Conservation (phyloP, 2,329 filamentous ascomycete species). For the Huntiella savannae region DNA sequence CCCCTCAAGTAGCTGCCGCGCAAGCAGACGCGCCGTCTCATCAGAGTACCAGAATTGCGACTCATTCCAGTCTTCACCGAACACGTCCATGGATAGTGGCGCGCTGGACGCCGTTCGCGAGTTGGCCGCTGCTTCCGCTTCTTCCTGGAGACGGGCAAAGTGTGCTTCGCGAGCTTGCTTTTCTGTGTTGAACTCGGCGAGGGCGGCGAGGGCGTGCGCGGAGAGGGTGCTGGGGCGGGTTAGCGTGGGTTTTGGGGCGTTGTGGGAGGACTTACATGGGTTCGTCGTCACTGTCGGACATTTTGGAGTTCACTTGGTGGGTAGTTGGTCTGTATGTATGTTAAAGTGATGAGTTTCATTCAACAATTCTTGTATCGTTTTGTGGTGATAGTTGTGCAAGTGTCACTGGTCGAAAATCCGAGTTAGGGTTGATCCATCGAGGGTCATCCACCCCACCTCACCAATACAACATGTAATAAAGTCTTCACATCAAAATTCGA, state of each 20-base stretch:
- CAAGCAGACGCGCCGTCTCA: constrained; percentile 45
- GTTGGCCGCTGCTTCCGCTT: constrained; percentile 20
- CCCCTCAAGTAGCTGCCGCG: constrained; percentile 44
- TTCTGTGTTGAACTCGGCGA: constrained; percentile 57
- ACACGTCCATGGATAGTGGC: constrained; percentile 44
- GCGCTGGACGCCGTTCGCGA: constrained; percentile 6
- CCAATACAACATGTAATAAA: too few species aligned
- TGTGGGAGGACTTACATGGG: constrained; percentile 23
- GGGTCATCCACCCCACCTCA: too few species aligned
- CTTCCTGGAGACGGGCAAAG: constrained; percentile 47
- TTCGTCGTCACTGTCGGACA: constrained; percentile 23
- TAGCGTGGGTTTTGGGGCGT: not conserved
- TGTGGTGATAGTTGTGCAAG: not conserved
- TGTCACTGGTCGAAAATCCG: not conserved
- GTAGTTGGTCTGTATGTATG: not conserved
- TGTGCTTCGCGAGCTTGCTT: constrained; percentile 45
- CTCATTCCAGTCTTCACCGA: constrained; percentile 66
- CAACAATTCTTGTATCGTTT: not conserved
- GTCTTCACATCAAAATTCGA: too few species aligned
- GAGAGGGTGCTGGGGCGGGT: constrained; percentile 37
- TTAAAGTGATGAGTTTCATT: not conserved
- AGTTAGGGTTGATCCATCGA: not conserved
- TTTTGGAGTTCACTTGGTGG: not conserved
- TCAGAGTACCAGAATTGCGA: constrained; percentile 73
- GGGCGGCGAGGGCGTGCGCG: constrained; percentile 43